Evolutionary conservation across 192 early-diverging fungal species (phyloP), one percentile per base, ranked within the genome.

Genomic region (Coemansia sp.): DNA sequence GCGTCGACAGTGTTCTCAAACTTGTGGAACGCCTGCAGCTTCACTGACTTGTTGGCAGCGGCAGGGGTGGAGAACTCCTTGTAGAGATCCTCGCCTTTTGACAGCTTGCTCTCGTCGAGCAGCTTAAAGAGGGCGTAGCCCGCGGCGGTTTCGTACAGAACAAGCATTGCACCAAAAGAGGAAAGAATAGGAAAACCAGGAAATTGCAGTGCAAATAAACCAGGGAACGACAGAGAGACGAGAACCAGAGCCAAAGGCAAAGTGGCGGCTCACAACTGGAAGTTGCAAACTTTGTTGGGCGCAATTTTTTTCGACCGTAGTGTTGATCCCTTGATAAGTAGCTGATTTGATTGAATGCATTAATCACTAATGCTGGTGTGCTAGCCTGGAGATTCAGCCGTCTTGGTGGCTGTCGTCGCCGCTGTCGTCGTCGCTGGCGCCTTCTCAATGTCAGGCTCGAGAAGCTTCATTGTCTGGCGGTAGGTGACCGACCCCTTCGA

Each of bases 1-100:
- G 96, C 96, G 68, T 96, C 94, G 53, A 88, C 93, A 22, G 94
- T 99, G 84, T 95, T 97, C 64, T 95, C 94, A 75, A 99, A 99
- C 81, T 97, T 97, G 51, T 86, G 83, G 77, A 99, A 97, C 50
- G 91, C 90, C 70, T 93, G 83, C 54, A 99, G 83, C 82, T 96
- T 97, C 45, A 95, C 83, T 82, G 87, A 82, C 76, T 90, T 86
- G 80, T 95, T 93, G 45, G 94, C 94, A 43, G 73, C 68, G 45
- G 90, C 92, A 23, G 93, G 79, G 25, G 91, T 87, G 52, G 86
- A 87, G 71, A 99, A 99, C 61, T 87, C 80, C 76, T 90, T 89
- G 83, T 84, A 85, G 58, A 97, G 77, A 41, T 86, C 78, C 40
- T 96, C 92, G 35, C 89, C 87, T 66, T 91, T 88, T 63, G 85